These are phyloP conservation scores for Sporisorium sorghi DNA, from an alignment of 1,284 basidiomycete species.

Conservation along the genomic window DNA sequence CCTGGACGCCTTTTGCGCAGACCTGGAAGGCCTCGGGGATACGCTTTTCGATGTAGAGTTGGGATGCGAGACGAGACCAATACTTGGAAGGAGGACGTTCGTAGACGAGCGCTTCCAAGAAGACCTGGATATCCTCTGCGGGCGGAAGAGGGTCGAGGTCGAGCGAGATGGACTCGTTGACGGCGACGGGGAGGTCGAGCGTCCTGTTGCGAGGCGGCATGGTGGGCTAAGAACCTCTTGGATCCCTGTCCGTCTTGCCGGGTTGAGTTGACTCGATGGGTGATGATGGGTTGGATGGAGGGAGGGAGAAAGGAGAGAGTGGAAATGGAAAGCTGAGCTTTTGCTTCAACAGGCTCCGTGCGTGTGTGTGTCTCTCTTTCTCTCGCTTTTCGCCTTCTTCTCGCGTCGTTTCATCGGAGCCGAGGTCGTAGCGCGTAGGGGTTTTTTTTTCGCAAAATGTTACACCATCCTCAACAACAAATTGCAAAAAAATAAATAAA, in stretches of 20 bases:
- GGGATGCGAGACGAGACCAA: conserved; percentile 61
- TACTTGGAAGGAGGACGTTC: conserved; percentile 57
- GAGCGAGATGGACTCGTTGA: conserved; percentile 59
- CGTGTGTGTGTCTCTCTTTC: background rate
- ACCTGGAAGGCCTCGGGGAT: conserved; percentile 52
- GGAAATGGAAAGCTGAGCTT: background rate
- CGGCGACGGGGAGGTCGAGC: conserved; percentile 59
- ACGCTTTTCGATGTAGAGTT: conserved; percentile 55
- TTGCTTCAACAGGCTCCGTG: background rate
- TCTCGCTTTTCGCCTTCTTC: conserved; percentile 7
- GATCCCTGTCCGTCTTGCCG: no score
- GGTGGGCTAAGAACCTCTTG: conserved; percentile 9
- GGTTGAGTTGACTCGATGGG: no score
- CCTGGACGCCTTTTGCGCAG: conserved; percentile 48
- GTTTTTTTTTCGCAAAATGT: background rate
- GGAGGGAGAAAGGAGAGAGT: background rate
- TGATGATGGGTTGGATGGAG: background rate
- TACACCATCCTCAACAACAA: background rate
- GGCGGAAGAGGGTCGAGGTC: conserved; percentile 61
- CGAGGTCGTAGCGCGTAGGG: background rate
- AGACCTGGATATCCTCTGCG: conserved; percentile 59
- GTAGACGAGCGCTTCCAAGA: conserved; percentile 59
- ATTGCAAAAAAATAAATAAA: no score
- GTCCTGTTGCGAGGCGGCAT: conserved; percentile 51
- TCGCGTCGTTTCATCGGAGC: conserved; percentile 10